Evolutionary conservation across 768 basidiomycete species (phyloP), one percentile per base, ranked within the genome.

Genomic region (Cyclocybe aegerita): DNA sequence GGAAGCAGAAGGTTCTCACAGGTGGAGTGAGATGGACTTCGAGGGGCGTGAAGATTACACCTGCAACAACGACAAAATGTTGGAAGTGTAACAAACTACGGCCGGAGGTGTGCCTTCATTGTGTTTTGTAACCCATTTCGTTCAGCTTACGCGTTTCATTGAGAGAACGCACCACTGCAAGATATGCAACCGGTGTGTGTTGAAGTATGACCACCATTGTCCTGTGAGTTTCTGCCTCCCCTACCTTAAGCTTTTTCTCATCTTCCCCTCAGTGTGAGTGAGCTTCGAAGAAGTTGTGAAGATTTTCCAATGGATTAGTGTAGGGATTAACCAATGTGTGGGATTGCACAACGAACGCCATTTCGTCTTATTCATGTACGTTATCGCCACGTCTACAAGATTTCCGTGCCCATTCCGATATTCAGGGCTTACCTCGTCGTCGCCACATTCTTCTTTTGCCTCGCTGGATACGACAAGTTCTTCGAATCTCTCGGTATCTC

Each of bases 281-380:
- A 29, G 43, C n/a, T 40, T 37, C 11, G 43, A 9, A 39, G 14
- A 41, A 50, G 14, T 46, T 48, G 35, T 34, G 12, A 17, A 30
- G 39, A 8, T 17, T 12, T 36, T 48, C 32, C 49, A n/a, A 42
- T 42, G 52, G 43, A 33, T 7, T 40, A 11, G 11, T 10, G 6
- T 62, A 94, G 92, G 94, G 94, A 83, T 98, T 43, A 98, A 98
- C 67, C 92, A 93, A 81, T 98, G 96, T 64, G 96, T 99, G 39
- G 96, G 96, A 9, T 67, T 98, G 6, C 78, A 96, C 64, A 99
- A 98, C 59, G 95, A 98, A 64, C 85, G 96, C 0, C 93, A 98
- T 70, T 99, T 99, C 60, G 79, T 96, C 35, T 72, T 98, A 41
- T 99, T 98, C 78, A 88, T 98, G 92, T 91, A 55, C 48, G 86